These are phyloP conservation scores for Gypsophila paniculata DNA, from an alignment of 179 eudicot genomes.

Conservation along the genomic window DNA sequence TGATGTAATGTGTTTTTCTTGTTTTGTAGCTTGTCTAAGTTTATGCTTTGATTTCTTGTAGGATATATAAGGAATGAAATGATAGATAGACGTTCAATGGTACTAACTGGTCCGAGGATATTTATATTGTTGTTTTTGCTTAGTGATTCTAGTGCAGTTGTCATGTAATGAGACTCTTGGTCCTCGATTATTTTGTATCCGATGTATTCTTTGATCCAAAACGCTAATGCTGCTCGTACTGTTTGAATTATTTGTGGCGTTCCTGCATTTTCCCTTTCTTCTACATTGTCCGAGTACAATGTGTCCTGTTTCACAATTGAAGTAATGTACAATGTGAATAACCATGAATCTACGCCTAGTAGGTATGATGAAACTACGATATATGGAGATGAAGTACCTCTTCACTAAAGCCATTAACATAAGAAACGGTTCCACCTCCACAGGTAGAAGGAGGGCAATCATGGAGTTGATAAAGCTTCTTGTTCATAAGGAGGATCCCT, in stretches of 20 bases:
- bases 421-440: conserved; percentile 82
- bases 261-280: conserved; percentile 80
- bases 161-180: conserved; percentile 37
- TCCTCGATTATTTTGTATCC: conserved; percentile 45
- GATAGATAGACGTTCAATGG: conserved; percentile 40
- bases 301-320: conserved; percentile 49
- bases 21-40: background rate
- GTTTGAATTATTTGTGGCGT: conserved; percentile 74
- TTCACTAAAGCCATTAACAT: conserved; percentile 61
- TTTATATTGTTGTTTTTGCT: conserved; percentile 35
- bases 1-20: background rate
- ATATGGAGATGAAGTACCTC: conserved; percentile 33
- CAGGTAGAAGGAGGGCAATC: conserved; percentile 68
- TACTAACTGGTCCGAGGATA: conserved; percentile 45
- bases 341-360: background rate
- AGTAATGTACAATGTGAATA: background rate
- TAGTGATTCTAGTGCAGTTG: conserved; percentile 44
- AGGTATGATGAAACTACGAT: too few relatives aligned
- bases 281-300: conserved; percentile 45
- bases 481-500: conserved; percentile 66
- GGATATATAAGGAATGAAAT: conserved; percentile 66
- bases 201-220: conserved; percentile 79
- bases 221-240: conserved; percentile 67
- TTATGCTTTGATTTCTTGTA: background rate
- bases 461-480: conserved; percentile 53